Percentiles rank a stretch among this genome's conserved stretches.
Evolutionary conservation across 2,329 filamentous ascomycete species (phyloP).

Genomic region (Biscogniauxia marginata): DNA sequence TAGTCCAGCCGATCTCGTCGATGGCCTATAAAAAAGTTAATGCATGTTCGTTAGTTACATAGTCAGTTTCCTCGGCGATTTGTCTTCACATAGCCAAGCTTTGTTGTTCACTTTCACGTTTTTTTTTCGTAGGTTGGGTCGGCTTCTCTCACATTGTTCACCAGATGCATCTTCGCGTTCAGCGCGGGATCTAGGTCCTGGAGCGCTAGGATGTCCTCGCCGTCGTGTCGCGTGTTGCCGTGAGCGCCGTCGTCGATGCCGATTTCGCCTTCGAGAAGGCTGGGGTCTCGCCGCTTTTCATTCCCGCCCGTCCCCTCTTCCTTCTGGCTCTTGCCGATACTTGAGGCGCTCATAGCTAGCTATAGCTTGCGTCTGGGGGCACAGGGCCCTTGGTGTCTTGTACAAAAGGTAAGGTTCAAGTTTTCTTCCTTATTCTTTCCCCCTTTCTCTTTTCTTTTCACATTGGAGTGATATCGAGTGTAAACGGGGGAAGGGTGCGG

Average conservation of each 20-base stretch:
- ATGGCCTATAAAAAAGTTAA: too few species aligned
- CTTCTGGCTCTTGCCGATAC: background rate
- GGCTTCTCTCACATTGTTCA: constrained; percentile 59
- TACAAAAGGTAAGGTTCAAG: too few species aligned
- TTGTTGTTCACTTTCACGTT: too few species aligned
- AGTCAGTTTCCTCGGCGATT: too few species aligned
- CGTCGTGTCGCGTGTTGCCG: constrained; percentile 13
- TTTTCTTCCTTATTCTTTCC: too few species aligned
- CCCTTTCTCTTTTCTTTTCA: too few species aligned
- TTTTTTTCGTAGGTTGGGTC: too few species aligned
- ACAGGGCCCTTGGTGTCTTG: too few species aligned
- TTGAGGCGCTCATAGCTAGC: background rate
- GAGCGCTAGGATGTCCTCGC: constrained; percentile 52
- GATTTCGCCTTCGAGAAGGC: constrained; percentile 1
- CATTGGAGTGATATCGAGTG: too few species aligned
- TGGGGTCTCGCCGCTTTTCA: background rate
- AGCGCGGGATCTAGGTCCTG: constrained; percentile 61
- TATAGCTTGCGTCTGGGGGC: too few species aligned
- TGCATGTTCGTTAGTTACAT: constrained; percentile 2
- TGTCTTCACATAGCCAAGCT: too few species aligned
- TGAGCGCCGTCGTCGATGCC: background rate
- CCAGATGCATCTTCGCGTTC: constrained; percentile 65
- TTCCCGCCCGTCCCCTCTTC: background rate
- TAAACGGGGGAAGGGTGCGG: too few species aligned
- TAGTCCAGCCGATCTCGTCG: constrained; percentile 35